Evolutionary conservation across 192 early-diverging fungal species (phyloP), one percentile per base, ranked within the genome.

Genomic region (Lunasporangiospora selenospora): DNA sequence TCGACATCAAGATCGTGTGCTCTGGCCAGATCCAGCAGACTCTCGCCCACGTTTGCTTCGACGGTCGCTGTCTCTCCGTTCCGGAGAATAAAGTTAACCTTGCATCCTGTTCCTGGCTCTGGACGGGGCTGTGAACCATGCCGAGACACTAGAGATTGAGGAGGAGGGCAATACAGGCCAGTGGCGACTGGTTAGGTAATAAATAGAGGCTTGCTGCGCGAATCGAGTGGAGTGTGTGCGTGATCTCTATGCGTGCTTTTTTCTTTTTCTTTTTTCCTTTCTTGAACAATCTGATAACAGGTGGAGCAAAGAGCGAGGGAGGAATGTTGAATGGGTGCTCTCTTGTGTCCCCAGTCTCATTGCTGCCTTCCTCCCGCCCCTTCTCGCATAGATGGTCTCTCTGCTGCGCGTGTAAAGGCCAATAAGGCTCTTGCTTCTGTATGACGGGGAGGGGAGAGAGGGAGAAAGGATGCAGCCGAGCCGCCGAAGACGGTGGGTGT

Each of bases 1-100:
- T 98, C 95, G 27, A 97, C 84, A 51, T 97, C 95, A 36, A 98
- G 90, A 66, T 95, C 89, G 62, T 96, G 87, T 26, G 86, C 83
- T 67, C 96, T 93, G 6, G 97, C 93, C 19, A 98, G 71, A 75
- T 98, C 97, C 76, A 98, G 81, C 48, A 98, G 77, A 46, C 89
- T 95, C 54, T 93, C 93, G 30, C 92, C 93, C 57, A 93, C 88
- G 18, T 89, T 88, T 19, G 91, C 93, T 26, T 84, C 81, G 12
- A 93, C 93, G 19, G 83, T 83, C 21, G 89, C 85, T 40, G 77
- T 81, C 56, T 94, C 88, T 30, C 92, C 92, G 58, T 97, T 90
- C 23, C 87, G 87, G 12, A 88, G 93, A 51, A 95, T 82, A 77
- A 94, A 97, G 10, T 90, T 90, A 38, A 98, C 90, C 1, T 84